Percentiles rank a stretch among this genome's conserved stretches.
Evolutionary conservation across 2,329 filamentous ascomycete genomes (phyloP).

Genomic region (Aspergillus bombycis): DNA sequence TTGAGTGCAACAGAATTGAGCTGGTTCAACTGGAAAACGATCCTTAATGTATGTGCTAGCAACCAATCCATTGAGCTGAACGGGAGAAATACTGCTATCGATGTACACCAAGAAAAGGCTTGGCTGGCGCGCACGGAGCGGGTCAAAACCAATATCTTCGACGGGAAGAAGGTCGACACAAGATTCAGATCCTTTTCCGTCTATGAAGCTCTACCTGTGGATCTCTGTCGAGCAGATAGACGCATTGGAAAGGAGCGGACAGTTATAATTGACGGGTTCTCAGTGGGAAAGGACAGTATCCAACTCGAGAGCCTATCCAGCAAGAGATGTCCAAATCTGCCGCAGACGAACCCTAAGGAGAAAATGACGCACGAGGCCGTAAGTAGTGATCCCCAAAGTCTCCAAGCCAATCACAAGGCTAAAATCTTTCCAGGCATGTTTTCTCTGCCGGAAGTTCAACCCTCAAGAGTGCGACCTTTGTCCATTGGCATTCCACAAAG

Average conservation of each 20-base stretch:
- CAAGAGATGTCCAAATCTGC: not conserved
- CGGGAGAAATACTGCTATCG: not conserved
- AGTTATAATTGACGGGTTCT: slow-evolving; percentile 59
- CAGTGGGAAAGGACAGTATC: slow-evolving; percentile 60
- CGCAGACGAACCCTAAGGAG: not conserved
- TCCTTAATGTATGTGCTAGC: slow-evolving; percentile 29
- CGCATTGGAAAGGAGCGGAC: slow-evolving; percentile 61
- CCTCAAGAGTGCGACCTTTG: slow-evolving; percentile 42
- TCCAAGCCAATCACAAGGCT: not conserved
- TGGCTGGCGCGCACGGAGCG: slow-evolving; percentile 62
- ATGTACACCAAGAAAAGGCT: slow-evolving; percentile 54
- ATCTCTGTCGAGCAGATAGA: slow-evolving; percentile 51
- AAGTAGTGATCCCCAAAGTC: not conserved
- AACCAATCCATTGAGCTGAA: not conserved
- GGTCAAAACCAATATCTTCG: slow-evolving; percentile 61
- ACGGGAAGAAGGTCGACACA: slow-evolving; percentile 53
- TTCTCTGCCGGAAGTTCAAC: slow-evolving; percentile 13
- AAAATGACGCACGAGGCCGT: slow-evolving; percentile 50
- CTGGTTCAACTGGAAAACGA: slow-evolving; percentile 44
- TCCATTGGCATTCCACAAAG: slow-evolving; percentile 57
- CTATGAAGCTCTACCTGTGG: slow-evolving; percentile 32
- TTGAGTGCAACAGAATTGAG: not conserved
- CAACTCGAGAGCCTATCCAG: slow-evolving; percentile 49
- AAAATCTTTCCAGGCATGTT: slow-evolving; percentile 21
- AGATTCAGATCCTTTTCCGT: slow-evolving; percentile 28